phyloP scores from a whole-genome alignment of 768 basidiomycete species.

The Boletellus sp. region DNA sequence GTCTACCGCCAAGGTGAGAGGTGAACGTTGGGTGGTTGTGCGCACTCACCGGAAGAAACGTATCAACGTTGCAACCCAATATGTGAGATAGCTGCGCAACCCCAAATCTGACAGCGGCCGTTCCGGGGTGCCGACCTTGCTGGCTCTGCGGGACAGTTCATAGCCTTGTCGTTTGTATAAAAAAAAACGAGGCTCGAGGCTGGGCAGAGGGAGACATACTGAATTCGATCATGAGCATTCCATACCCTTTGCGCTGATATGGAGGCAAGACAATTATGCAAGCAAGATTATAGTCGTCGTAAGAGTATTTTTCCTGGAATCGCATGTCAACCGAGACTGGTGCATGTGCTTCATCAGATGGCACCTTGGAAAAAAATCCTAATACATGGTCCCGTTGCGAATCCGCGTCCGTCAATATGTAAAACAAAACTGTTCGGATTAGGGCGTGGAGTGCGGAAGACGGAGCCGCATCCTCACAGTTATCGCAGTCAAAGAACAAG shows the following conservation, averaged over 20 bases:
- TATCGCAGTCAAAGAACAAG: constrained; percentile 85
- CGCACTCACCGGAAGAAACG: constrained; percentile 71
- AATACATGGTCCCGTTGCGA: constrained; percentile 78
- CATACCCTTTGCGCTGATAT: constrained; percentile 84
- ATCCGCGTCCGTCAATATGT: constrained; percentile 83
- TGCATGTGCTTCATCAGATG: background rate
- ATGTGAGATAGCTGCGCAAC: constrained; percentile 82
- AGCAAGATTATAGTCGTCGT: constrained; percentile 96
- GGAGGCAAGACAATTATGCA: constrained; percentile 96
- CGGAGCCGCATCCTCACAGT: constrained; percentile 50
- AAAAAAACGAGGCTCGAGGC: background rate
- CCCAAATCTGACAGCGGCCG: constrained; percentile 93
- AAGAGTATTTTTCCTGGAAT: constrained; percentile 83
- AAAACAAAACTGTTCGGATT: constrained; percentile 64
- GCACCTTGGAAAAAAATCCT: constrained; percentile 65
- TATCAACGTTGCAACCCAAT: constrained; percentile 82
- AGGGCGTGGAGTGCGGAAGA: background rate
- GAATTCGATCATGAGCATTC: constrained; percentile 97
- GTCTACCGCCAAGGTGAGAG: constrained; percentile 30
- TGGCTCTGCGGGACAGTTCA: constrained; percentile 76
- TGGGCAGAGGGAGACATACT: constrained; percentile 51
- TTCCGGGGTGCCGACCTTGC: constrained; percentile 88
- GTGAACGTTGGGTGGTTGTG: background rate
- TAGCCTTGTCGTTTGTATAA: constrained; percentile 64
- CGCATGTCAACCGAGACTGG: background rate